Evolutionary conservation across 1,284 basidiomycete species (phyloP), one percentile per base, ranked within the genome.

Genomic region (Anthracocystis walkeri): DNA sequence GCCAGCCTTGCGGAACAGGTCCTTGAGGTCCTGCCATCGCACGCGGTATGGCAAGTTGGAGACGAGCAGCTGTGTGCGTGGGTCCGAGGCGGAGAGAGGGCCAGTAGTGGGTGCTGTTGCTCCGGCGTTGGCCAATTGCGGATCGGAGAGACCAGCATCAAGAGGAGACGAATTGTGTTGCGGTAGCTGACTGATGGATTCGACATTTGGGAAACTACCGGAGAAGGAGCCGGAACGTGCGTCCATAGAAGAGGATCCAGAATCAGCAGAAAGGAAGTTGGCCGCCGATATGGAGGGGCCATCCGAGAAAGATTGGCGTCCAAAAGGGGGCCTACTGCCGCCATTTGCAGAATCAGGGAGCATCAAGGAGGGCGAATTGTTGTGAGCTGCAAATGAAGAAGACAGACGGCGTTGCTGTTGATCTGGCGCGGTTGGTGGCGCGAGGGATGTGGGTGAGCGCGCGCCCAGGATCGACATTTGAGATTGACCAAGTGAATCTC

Each of bases 41-140:
- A 86, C 86, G 8, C 85, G 72, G 59, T 84, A 86, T 4, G 86
- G 86, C 45, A 86, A 67, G 54, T 86, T 86, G 23, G 74, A 78
- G 27, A 84, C 78, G 42, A 73, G 64, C 16, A 84, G 73, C 86
- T 95, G 93, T 0, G 93, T 95, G 57, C 93, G 89, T 0, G 93
- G 96, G 85, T 97, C 95, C 25, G 74, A 77, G 10, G 81, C 80
- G 16, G 81, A 79, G 33, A 78, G 72, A 2, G 78, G 72, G 12
- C 78, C 78, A 2, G 77, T 74, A 4, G 58, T 65, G 25, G 77
- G 68, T n/a, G 66, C 45, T 14, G 61, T 33, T 31, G 58, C 48
- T 16, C 56, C 35, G 29, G 18, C n/a, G 46, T 12, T 56, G 23
- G 33, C 57, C 31, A 42, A 40, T 3, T 4, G 27, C 11, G 52